Evolutionary conservation across 768 basidiomycete genomes (phyloP), one percentile per base, ranked within the genome.

Genomic region (Sistotremastrum suecicum): DNA sequence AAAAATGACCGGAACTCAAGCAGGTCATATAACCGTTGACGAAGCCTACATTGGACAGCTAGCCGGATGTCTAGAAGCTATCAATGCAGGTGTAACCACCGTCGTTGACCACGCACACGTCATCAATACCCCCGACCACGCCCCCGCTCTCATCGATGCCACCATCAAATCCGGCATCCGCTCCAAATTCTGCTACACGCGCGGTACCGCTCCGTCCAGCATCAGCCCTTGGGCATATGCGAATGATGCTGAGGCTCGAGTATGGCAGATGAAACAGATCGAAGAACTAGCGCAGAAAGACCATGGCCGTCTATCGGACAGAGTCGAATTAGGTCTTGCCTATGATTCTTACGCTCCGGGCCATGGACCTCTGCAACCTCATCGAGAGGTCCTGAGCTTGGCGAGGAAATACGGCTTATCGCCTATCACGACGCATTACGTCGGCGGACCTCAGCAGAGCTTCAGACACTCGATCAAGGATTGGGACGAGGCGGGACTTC

Each of bases 101-200:
- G 40, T 60, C 35, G 50, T 62, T 29, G 60, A 62, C 51, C 60
- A 62, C 50, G 59, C 56, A 50, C 60, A 60, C 41, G 56, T 52
- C 9, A 50, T 55, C 3, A 42, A 52, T 45, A 50, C 54, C 3
- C 54, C 52, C 12, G 57, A 48, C 39, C 56, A 58, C 50, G 53
- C 53, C 12, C 53, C 57, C 10, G 53, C 54, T 0, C 53, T 46
- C 8, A 53, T 58, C 7, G 48, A 43, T 3, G 60, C 60, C 5
- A 55, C 58, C 6, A 35, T 53, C 11, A 40, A 57, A 44, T 60
- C 58, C 37, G 58, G 60, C 4, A 52, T 56, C 3, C 54, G 60
- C 37, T 58, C 56, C 44, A 39, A 60, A 7, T 55, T 56, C 48
- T 54, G 54, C 32, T 56, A 57, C 34, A 49, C 57, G 5, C 58